Base-by-base conservation (phyloP, 139 green algal species). In the Eudorina sp. region DNA sequence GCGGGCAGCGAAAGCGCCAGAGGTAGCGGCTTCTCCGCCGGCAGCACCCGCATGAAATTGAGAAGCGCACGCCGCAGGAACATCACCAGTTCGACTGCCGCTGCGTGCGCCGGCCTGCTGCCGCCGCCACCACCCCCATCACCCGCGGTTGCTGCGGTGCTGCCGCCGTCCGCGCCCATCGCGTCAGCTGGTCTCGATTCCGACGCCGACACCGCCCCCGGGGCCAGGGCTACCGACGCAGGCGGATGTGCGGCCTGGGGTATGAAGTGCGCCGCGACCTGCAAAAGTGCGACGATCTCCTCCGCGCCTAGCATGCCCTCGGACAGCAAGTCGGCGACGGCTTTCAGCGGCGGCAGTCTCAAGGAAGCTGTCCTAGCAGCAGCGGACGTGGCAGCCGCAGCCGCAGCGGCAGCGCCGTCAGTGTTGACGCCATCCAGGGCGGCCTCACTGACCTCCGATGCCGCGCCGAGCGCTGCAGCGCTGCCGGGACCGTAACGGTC, bases 401-500 rank as follows among this genome's bases (percentile, higher is more conserved):
- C 34, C 19, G 34, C 66, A 11, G 34, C 64, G 31, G 31, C 66
- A 27, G 3, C 66, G 31, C 34, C 36, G 38, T 14, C 66, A 46
- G 31, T 45, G 29, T 19, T 8, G 66, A 46, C 36, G 38, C 16
- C 66, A 46, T 21, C 66, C 14, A 13, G 14, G 4, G 38, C 38
- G 31, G 36, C 23, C 16, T 13, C 51, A 16, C 13, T 16, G 51
- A 16, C 51, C 13, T 13, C 51, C 13, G 51, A 25, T 58, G 51
- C 51, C 13, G 51, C 51, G 51, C 13, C 51, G 16, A 16, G 13
- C 13, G 51, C 16, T 58, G 51, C 51, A 16, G 51, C n/a, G n/a
- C n/a, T n/a, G n/a, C n/a, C n/a, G n/a, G n/a, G n/a, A 19, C 62
- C 62, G 62, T 72, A 72, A 25, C 62, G 62, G 38, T 72, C 62